Conservation (phyloP, 1,284 basidiomycete genomes). For the Coniferiporia weirii region DNA sequence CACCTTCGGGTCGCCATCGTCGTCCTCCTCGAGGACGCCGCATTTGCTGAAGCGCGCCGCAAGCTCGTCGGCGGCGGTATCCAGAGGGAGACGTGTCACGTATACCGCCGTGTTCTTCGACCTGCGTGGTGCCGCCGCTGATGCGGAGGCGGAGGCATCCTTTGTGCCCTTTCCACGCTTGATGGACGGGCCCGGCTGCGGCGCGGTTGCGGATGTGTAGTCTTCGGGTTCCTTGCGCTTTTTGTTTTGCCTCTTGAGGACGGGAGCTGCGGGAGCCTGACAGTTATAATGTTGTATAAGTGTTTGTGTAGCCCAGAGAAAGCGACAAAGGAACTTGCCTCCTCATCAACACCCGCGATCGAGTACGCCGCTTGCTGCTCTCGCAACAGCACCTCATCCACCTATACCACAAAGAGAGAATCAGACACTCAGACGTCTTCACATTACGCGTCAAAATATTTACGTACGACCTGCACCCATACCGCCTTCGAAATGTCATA, state of each 20-base stretch:
- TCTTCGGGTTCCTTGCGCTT: conserved; percentile 78
- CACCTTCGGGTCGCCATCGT: conserved; percentile 81
- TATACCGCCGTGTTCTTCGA: conserved; percentile 93
- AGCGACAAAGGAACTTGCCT: conserved; percentile 46
- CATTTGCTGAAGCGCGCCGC: conserved; percentile 82
- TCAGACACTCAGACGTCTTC: not conserved
- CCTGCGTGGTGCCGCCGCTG: conserved; percentile 40
- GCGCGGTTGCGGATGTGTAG: conserved; percentile 57
- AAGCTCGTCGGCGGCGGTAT: conserved; percentile 74
- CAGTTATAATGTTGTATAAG: conserved; percentile 7
- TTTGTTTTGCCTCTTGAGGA: conserved; percentile 73
- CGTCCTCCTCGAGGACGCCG: conserved; percentile 90
- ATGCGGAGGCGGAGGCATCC: conserved; percentile 31
- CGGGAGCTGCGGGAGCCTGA: conserved; percentile 80
- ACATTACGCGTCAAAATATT: not conserved
- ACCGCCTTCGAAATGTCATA: conserved; percentile 70
- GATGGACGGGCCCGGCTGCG: conserved; percentile 45
- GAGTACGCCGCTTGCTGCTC: conserved; percentile 93
- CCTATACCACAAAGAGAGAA: conserved; percentile 33
- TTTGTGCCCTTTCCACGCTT: conserved; percentile 60
- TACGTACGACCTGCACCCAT: conserved; percentile 80
- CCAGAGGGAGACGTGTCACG: conserved; percentile 79
- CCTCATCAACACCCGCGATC: conserved; percentile 85
- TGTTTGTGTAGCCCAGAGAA: conserved; percentile 12
- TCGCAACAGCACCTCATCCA: conserved; percentile 77